Evolutionary conservation across 306 rosid genomes (phyloP).

Genomic region (Vigna reflexopilosa): DNA sequence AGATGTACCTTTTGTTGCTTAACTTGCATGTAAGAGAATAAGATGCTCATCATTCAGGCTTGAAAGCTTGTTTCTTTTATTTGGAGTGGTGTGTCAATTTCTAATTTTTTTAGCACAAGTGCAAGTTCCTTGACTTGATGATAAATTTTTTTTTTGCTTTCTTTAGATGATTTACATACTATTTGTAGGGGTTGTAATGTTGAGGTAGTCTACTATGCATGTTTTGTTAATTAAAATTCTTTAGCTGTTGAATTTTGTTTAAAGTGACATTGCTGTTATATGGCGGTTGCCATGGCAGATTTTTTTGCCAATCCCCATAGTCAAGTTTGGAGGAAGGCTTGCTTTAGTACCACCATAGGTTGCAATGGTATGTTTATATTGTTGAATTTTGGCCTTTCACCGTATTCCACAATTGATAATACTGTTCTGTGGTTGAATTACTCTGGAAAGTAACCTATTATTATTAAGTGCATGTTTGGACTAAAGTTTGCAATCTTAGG

Average conservation of each 20-base stretch:
- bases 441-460: background rate
- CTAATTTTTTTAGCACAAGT: background rate
- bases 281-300: no score
- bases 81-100: background rate
- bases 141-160: slow-evolving; percentile 9
- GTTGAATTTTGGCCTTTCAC: background rate
- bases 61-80: slow-evolving; percentile 6
- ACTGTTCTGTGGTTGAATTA: slow-evolving; percentile 13
- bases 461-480: no score
- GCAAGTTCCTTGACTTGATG: slow-evolving; percentile 23
- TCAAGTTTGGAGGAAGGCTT: background rate
- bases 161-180: background rate
- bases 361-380: background rate
- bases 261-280: background rate
- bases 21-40: background rate
- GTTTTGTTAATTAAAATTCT: slow-evolving; percentile 15
- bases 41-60: background rate
- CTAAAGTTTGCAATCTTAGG: no score
- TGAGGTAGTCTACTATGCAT: slow-evolving; percentile 12
- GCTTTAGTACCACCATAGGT: background rate
- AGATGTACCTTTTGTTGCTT: background rate
- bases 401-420: no score
- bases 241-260: slow-evolving; percentile 25
- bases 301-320: background rate
- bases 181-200: slow-evolving; percentile 11